These are phyloP conservation scores for Fraxinus floribunda DNA, from an alignment of 305 asterid genomes.

Conservation along the genomic window DNA sequence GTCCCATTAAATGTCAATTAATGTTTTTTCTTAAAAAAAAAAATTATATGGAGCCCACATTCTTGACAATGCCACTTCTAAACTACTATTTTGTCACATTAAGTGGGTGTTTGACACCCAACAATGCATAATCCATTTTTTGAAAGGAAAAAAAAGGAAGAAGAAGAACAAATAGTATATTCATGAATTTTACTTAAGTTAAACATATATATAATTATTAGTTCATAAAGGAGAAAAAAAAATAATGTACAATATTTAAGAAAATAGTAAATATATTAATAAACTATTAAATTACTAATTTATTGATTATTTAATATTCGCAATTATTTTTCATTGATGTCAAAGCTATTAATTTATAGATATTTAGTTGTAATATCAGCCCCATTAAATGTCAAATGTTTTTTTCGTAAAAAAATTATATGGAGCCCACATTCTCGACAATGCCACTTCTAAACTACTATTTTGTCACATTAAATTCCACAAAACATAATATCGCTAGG, in stretches of 20 bases:
- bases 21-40: neutral
- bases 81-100: neutral
- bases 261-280: too few relatives aligned
- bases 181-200: too few relatives aligned
- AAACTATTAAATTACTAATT: too few relatives aligned
- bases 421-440: constrained; percentile 16
- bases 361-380: neutral
- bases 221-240: too few relatives aligned
- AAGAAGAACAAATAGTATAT: too few relatives aligned
- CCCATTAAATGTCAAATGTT: neutral
- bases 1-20: neutral
- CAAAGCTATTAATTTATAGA: neutral
- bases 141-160: too few relatives aligned
- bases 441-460: neutral
- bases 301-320: neutral
- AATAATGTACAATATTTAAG: neutral
- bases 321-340: neutral
- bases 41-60: constrained; percentile 13
- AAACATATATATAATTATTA: too few relatives aligned
- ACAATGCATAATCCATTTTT: too few relatives aligned
- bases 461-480: neutral
- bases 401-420: neutral
- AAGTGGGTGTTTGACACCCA: too few relatives aligned
- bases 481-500: neutral
- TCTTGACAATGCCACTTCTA: neutral